Evolutionary conservation across 2,329 filamentous ascomycete species (phyloP).

Genomic region (Septoria petroselini): DNA sequence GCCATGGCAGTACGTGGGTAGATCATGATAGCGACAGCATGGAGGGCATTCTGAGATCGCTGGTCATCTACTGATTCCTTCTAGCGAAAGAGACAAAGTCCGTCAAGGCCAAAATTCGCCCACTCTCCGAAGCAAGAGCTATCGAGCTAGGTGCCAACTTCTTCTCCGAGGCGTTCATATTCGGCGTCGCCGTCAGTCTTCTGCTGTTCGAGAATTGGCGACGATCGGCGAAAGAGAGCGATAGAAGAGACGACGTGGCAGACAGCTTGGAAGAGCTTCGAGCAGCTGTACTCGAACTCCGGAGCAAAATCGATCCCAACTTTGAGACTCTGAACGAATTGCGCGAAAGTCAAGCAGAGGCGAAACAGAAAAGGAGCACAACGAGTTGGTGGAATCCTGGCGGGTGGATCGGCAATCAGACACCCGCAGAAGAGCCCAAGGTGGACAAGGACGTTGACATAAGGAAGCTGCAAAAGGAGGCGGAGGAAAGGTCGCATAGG

Average conservation of each 20-base stretch:
- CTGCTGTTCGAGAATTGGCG: slow-evolving; percentile 63
- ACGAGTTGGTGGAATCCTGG: slow-evolving; percentile 34
- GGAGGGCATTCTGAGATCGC: no score
- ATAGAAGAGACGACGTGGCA: slow-evolving; percentile 58
- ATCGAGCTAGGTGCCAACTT: slow-evolving; percentile 69
- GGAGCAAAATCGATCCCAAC: slow-evolving; percentile 34
- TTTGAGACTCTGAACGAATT: slow-evolving; percentile 39
- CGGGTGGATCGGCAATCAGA: slow-evolving; percentile 3
- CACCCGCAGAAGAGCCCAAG: slow-evolving; percentile 19
- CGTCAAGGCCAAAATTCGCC: slow-evolving; percentile 53
- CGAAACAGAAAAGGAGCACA: slow-evolving; percentile 28
- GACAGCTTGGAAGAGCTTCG: slow-evolving; percentile 59
- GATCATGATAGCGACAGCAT: no score
- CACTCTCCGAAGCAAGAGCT: slow-evolving; percentile 63
- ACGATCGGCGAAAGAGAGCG: slow-evolving; percentile 59
- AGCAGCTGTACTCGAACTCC: slow-evolving; percentile 42
- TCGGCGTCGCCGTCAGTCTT: slow-evolving; percentile 60
- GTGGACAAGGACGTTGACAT: slow-evolving; percentile 17
- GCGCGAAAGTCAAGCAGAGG: slow-evolving; percentile 37
- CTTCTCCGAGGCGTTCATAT: slow-evolving; percentile 65
- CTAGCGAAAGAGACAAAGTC: slow-evolving; percentile 41
- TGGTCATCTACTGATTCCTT: no score
- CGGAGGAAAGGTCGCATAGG: slow-evolving; percentile 12
- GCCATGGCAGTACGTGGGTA: no score
- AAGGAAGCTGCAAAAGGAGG: slow-evolving; percentile 15